Evolutionary conservation across 2,329 filamentous ascomycete genomes (phyloP), one percentile per base, ranked within the genome.

Genomic region (Colletotrichum limetticola): DNA sequence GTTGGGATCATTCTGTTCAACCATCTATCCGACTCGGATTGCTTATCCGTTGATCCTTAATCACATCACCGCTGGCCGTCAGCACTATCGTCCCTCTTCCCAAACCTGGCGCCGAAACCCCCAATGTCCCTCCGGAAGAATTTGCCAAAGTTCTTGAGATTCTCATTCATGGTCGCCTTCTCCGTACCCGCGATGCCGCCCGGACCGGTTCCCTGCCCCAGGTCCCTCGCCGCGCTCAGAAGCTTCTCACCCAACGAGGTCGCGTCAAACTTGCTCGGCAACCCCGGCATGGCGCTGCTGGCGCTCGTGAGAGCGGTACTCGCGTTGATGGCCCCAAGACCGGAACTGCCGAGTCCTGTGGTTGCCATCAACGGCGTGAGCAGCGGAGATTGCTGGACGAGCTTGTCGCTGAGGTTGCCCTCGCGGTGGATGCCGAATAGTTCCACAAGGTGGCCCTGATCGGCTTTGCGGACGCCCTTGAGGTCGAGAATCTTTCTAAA

Each of bases 401-500:
- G 87, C 76, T 91, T 91, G 35, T 92, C 91, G 76, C 94, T 91
- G 52, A 57, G 89, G 86, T 91, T 88, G 76, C 94, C 91, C 82
- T 97, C 95, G 58, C 95, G 91, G 79, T 97, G 94, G 65, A 92
- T 87, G 56, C 83, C 83, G 84, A 98, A 98, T 4, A 98, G 88
- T 81, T 99, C 97, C 42, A 98, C 85, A 2, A 98, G 91, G 74
- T 94, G 91, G 3, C 89, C 85, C 79, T 98, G 94, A 74, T 99
- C 97, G 74, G 90, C 87, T 79, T 95, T 96, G 74, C 93, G 90
- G 72, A 99, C 93, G 59, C 97, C 97, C 83, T 99, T 99, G 75
- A 99, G 89, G 63, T 99, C 97, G 58, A 99, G 91, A 72, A 99
- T 93, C 84, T 98, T 98, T 80, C 92, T 92, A 89, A 99, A 99